phyloP scores from a whole-genome alignment of 257 asterid genomes.

The Paulownia fortunei region DNA sequence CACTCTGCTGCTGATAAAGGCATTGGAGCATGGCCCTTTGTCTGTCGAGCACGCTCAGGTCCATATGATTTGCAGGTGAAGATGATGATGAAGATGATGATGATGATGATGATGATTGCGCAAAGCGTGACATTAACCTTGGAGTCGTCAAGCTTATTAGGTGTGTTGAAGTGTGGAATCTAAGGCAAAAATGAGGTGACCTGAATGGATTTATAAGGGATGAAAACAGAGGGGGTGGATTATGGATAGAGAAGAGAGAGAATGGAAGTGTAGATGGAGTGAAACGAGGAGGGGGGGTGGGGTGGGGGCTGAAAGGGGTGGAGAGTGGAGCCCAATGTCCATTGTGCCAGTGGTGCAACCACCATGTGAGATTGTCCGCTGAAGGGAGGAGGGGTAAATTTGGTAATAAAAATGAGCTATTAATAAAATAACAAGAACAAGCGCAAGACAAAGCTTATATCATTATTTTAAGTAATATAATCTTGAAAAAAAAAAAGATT shows the following conservation, averaged over 20 bases:
- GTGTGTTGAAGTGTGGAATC: slow-evolving; percentile 7
- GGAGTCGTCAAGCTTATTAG: no score
- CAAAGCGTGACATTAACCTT: slow-evolving; percentile 35
- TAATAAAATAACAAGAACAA: neutral
- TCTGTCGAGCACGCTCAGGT: slow-evolving; percentile 56
- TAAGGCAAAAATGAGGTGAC: slow-evolving; percentile 29
- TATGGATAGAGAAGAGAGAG: slow-evolving; percentile 34
- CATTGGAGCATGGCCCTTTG: slow-evolving; percentile 53
- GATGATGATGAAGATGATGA: slow-evolving; percentile 7
- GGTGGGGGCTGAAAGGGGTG: slow-evolving; percentile 43
- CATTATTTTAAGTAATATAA: no score
- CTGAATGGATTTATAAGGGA: slow-evolving; percentile 28
- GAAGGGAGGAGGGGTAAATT: slow-evolving; percentile 1
- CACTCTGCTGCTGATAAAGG: slow-evolving; percentile 37
- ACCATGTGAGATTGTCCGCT: slow-evolving; percentile 69
- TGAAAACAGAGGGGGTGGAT: slow-evolving; percentile 5
- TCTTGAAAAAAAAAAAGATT: no score
- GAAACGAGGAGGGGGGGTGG: slow-evolving; percentile 13
- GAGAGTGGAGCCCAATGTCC: slow-evolving; percentile 57
- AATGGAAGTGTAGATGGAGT: slow-evolving; percentile 13
- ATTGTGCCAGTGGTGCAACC: slow-evolving; percentile 45
- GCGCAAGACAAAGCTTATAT: no score
- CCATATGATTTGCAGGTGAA: slow-evolving; percentile 30
- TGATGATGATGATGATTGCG: slow-evolving; percentile 22
- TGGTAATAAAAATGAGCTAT: neutral